Percentiles rank a stretch among this genome's conserved stretches.
phyloP scores from a whole-genome alignment of 2,329 filamentous ascomycete genomes.

The Claviceps citrina region DNA sequence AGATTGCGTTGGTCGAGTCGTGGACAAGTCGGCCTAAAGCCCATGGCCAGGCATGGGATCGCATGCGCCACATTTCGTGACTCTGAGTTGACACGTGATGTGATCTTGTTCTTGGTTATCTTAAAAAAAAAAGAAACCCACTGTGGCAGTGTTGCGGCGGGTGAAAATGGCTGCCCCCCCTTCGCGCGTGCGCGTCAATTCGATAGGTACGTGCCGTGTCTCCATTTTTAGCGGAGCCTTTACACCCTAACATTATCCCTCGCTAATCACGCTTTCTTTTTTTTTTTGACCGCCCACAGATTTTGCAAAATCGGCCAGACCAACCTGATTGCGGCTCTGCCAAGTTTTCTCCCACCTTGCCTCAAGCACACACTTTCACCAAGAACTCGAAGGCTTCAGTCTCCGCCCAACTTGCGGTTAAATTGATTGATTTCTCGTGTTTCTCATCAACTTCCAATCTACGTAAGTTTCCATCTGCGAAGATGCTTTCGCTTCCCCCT shows the following conservation, averaged over 20 bases:
- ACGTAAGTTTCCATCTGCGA: no score
- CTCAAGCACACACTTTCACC: constrained; percentile 22
- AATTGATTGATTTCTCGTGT: constrained; percentile 98
- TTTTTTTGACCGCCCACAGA: constrained; percentile 20
- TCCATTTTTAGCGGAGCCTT: background rate
- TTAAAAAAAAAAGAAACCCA: no score
- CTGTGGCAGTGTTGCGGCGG: no score
- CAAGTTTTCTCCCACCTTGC: constrained; percentile 16
- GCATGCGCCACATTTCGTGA: constrained; percentile 3
- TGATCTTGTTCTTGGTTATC: no score
- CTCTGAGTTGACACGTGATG: no score
- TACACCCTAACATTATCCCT: constrained; percentile 13
- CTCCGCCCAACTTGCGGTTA: constrained; percentile 97
- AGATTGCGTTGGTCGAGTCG: background rate
- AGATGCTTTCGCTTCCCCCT: no score
- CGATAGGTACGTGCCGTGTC: background rate
- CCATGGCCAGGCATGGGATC: background rate
- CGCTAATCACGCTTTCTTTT: constrained; percentile 15
- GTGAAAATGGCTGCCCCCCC: no score
- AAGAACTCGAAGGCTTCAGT: constrained; percentile 94
- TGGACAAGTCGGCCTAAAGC: background rate
- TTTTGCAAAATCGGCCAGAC: constrained; percentile 15
- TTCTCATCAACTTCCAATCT: no score
- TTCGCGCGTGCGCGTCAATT: no score
- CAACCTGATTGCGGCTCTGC: constrained; percentile 11